Evolutionary conservation across 768 basidiomycete genomes (phyloP), one percentile per base, ranked within the genome.

Genomic region (Amanita phalloides): DNA sequence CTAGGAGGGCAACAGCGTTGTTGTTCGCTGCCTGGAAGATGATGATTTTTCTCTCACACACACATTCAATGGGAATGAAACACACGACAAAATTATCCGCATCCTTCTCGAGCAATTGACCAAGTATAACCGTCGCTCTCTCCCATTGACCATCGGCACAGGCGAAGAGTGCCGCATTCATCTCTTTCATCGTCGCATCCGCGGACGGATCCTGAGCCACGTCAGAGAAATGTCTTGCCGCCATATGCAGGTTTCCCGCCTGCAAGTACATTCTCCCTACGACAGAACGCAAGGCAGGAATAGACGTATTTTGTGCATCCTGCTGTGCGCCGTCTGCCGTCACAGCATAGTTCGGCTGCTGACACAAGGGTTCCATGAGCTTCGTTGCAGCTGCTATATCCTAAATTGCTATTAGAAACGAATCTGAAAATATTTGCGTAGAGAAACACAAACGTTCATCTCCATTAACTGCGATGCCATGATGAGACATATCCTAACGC

Each of bases 381-480:
- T 69, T 75, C 6, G 79, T 70, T 0, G 89, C 87, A 3, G 86
- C 84, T 41, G 75, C 67, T 56, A 73, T 82, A 58, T 91, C 87
- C 86, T 88, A 45, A 43, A 11, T 35, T 23, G n/a, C 41, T 43
- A 23, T 37, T 28, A 35, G 23, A 33, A 6, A 10, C 49, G 8
- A 4, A 5, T 3, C 3, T 26, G 20, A 42, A 26, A 3, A 20
- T 21, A 28, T 32, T 20, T 21, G 26, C 14, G n/a, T 7, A 4
- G 4, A 28, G 35, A 41, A n/a, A 13, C 36, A 52, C 68, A 20
- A 43, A 85, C 88, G 73, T 87, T 88, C 82, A 90, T 88, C 66
- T 92, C 90, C 48, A 88, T 70, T 60, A 91, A 66, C 65, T 91
- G 87, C 33, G 84, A 85, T 1, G 88, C 87, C 44, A 90, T 75